A percentile compares a stretch with the other conserved stretches of the same genome.
Evolutionary conservation across 371 early-diverging fungal species (phyloP).

Genomic region (Lichtheimia corymbifera): DNA sequence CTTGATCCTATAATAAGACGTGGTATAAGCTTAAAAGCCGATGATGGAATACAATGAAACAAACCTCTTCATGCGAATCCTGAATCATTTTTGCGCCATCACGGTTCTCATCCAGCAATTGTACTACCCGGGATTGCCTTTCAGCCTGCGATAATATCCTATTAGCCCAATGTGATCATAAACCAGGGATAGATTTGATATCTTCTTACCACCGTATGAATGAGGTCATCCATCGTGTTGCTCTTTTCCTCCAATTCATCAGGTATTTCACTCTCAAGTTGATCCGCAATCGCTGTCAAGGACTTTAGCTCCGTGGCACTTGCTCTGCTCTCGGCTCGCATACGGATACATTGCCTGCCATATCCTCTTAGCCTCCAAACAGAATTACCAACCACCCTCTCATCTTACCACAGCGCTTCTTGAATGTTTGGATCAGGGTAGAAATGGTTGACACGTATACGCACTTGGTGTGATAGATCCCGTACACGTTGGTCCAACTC

Average conservation of each 20-base stretch:
- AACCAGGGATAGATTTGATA: too few species aligned
- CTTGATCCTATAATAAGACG: background rate
- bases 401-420: background rate
- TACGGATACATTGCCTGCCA: background rate
- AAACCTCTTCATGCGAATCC: background rate
- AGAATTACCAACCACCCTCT: background rate
- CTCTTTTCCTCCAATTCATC: background rate
- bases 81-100: background rate
- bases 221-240: background rate
- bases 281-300: background rate
- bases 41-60: too few species aligned
- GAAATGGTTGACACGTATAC: background rate
- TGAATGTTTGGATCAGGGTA: background rate
- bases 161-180: too few species aligned
- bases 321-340: background rate
- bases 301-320: background rate
- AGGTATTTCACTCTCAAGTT: background rate
- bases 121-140: conserved; percentile 1
- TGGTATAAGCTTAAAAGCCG: background rate
- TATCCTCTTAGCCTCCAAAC: background rate
- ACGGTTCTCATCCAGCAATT: conserved; percentile 4
- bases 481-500: background rate
- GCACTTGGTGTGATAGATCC: background rate
- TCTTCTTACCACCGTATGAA: background rate
- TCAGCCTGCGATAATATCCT: too few species aligned